phyloP scores from a whole-genome alignment of 306 rosid species.

The Cicer yamashitae region DNA sequence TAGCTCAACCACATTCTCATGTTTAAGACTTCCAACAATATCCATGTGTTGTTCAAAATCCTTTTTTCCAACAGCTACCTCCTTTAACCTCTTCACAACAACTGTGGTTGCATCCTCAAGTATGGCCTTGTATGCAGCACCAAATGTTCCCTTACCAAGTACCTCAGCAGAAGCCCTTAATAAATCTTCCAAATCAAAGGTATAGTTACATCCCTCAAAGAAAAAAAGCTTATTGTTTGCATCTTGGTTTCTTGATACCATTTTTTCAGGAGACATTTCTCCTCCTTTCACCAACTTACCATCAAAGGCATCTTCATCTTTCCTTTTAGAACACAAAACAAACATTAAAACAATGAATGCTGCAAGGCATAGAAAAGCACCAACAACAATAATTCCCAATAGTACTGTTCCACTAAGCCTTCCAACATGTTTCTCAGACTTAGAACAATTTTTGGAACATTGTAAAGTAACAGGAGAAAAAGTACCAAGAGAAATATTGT shows the following conservation, averaged over 20 bases:
- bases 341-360: slow-evolving; percentile 58
- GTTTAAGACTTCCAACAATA: slow-evolving; percentile 74
- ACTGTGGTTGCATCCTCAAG: slow-evolving; percentile 81
- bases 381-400: slow-evolving; percentile 62
- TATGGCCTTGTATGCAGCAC: slow-evolving; percentile 80
- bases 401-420: slow-evolving; percentile 43
- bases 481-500: slow-evolving; percentile 56
- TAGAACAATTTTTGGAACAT: slow-evolving; percentile 32
- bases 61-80: slow-evolving; percentile 57
- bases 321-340: slow-evolving; percentile 67
- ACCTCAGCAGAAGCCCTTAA: slow-evolving; percentile 96
- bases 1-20: slow-evolving; percentile 85
- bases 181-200: slow-evolving; percentile 93
- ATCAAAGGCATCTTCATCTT: slow-evolving; percentile 45
- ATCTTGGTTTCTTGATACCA: slow-evolving; percentile 72
- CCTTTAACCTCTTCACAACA: slow-evolving; percentile 90
- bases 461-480: slow-evolving; percentile 47
- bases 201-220: slow-evolving; percentile 81
- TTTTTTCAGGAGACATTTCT: slow-evolving; percentile 81
- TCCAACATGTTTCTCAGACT: slow-evolving; percentile 48
- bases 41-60: slow-evolving; percentile 86
- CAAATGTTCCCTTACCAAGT: slow-evolving; percentile 89
- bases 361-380: slow-evolving; percentile 57
- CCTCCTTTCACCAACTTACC: slow-evolving; percentile 69
- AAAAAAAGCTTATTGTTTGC: slow-evolving; percentile 73